Evolutionary conservation across 805 yeast genomes (phyloP).

Genomic region (Ogataea nakhonphanomensis): DNA sequence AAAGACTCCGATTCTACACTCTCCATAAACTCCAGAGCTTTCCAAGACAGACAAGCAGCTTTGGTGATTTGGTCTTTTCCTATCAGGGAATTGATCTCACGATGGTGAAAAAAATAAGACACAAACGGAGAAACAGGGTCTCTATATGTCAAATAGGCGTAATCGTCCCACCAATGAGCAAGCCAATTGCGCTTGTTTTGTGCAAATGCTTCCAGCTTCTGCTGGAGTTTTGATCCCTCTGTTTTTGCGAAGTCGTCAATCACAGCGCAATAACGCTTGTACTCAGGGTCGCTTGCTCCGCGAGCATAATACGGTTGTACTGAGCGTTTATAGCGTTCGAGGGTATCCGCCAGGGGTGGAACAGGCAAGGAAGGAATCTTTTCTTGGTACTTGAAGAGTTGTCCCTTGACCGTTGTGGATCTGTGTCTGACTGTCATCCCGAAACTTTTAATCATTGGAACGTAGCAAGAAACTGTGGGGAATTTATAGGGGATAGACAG

Average conservation of each 20-base stretch:
- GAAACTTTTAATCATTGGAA: background rate
- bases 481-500: conserved; percentile 6
- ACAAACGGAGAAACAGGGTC: conserved; percentile 96
- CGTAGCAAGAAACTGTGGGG: conserved; percentile 5
- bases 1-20: conserved; percentile 66
- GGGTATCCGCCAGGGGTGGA: conserved; percentile 72
- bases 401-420: conserved; percentile 43
- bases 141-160: conserved; percentile 84
- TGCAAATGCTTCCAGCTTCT: conserved; percentile 58
- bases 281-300: conserved; percentile 41
- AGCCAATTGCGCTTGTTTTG: conserved; percentile 76
- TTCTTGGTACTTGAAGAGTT: conserved; percentile 67
- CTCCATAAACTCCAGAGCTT: conserved; percentile 65
- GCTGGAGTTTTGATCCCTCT: conserved; percentile 71
- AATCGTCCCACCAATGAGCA: conserved; percentile 88
- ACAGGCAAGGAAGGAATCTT: conserved; percentile 83
- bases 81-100: conserved; percentile 54
- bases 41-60: conserved; percentile 69
- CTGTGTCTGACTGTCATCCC: conserved; percentile 7
- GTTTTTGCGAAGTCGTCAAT: conserved; percentile 63
- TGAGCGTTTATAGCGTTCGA: conserved; percentile 63
- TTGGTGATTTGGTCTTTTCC: conserved; percentile 66
- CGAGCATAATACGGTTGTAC: conserved; percentile 63
- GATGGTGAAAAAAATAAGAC: conserved; percentile 84
- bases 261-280: conserved; percentile 43